phyloP scores from a whole-genome alignment of 495 filamentous ascomycete genomes.

The Neurospora sp. region DNA sequence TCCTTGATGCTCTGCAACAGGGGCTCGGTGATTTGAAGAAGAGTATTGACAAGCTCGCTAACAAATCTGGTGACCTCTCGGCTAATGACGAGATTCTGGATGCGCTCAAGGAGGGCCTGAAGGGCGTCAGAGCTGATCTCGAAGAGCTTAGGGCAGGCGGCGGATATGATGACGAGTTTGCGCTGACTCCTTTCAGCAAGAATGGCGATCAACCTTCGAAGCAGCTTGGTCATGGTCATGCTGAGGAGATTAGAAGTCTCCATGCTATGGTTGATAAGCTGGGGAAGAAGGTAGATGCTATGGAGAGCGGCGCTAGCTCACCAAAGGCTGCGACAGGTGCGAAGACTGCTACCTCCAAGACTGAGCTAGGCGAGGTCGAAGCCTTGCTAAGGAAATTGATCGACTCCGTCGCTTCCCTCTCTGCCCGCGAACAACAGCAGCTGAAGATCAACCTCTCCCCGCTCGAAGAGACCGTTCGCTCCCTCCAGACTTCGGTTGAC shows the following conservation, averaged over 20 bases:
- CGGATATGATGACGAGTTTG: constrained; percentile 35
- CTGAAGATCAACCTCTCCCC: neutral
- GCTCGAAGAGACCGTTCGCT: neutral
- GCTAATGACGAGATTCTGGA: constrained; percentile 79
- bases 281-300: constrained; percentile 69
- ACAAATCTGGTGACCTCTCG: constrained; percentile 59
- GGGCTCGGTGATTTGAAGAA: constrained; percentile 62
- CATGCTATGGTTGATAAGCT: constrained; percentile 56
- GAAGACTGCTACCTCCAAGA: constrained; percentile 47
- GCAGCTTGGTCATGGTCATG: constrained; percentile 23
- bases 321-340: constrained; percentile 54
- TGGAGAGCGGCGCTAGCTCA: constrained; percentile 42
- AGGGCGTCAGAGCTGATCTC: constrained; percentile 62
- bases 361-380: constrained; percentile 29
- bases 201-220: constrained; percentile 6
- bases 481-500: neutral
- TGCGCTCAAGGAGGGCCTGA: constrained; percentile 69
- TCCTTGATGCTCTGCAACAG: constrained; percentile 75
- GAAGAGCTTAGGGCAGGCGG: constrained; percentile 52
- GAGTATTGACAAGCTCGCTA: constrained; percentile 62
- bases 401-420: constrained; percentile 23
- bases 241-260: constrained; percentile 70
- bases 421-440: constrained; percentile 9
- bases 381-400: constrained; percentile 23
- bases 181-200: constrained; percentile 34